Conservation (phyloP, 371 early-diverging fungal species). For the Entomophthora muscae region DNA sequence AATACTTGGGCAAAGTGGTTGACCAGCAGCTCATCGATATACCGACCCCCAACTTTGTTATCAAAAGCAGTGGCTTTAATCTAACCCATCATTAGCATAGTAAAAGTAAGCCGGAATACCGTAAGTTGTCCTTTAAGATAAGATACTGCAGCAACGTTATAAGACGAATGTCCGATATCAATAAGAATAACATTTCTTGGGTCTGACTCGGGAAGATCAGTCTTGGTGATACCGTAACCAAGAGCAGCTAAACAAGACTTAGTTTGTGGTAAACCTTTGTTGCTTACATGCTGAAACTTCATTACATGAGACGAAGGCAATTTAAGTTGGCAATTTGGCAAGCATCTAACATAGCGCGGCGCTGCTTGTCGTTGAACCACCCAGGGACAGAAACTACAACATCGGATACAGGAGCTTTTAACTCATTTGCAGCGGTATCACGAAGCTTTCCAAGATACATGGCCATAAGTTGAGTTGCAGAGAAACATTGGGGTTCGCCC, state of each 20-base stretch:
- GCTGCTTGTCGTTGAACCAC: conserved; percentile 89
- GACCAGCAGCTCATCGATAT: conserved; percentile 79
- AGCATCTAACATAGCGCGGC: conserved; percentile 76
- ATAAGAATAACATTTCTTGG: conserved; percentile 84
- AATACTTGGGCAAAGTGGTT: conserved; percentile 77
- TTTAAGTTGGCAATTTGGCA: conserved; percentile 84
- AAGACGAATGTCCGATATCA: conserved; percentile 86
- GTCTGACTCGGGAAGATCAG: conserved; percentile 88
- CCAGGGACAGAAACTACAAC: conserved; percentile 87
- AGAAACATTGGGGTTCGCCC: conserved; percentile 55
- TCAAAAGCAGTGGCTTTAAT: conserved; percentile 72
- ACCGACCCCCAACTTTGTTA: conserved; percentile 86
- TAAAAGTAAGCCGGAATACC: conserved; percentile 19
- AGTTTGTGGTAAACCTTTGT: background rate
- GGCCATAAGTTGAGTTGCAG: conserved; percentile 73
- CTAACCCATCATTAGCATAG: background rate
- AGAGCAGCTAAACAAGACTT: too few species aligned
- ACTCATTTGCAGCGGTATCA: conserved; percentile 69
- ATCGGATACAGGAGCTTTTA: conserved; percentile 74
- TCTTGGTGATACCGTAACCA: conserved; percentile 94
- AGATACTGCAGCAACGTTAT: conserved; percentile 74
- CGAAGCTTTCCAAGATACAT: conserved; percentile 89
- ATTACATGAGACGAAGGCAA: conserved; percentile 78
- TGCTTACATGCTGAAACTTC: conserved; percentile 61
- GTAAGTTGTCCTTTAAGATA: conserved; percentile 88